Percentiles rank a stretch among this genome's conserved stretches.
Conservation (phyloP, 2,329 filamentous ascomycete genomes). For the Macrophomina phaseolina region DNA sequence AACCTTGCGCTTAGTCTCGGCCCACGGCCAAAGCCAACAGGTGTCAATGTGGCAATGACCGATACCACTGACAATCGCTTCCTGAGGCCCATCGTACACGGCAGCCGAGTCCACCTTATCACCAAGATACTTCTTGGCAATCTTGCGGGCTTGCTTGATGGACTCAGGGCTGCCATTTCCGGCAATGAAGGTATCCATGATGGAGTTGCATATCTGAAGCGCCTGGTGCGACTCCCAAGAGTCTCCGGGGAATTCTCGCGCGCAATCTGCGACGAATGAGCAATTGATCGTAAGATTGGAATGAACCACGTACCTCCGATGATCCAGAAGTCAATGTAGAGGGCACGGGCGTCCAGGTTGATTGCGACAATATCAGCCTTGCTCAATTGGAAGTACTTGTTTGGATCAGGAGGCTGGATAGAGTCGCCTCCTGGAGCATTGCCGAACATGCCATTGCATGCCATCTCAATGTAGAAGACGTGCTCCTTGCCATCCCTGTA, state of each 20-base stretch:
- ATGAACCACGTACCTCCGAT: conserved; percentile 60
- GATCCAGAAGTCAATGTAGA: conserved; percentile 95
- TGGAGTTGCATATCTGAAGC: conserved; percentile 79
- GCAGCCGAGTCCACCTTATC: conserved; percentile 79
- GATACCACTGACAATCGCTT: conserved; percentile 82
- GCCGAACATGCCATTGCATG: conserved; percentile 98
- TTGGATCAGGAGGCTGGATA: conserved; percentile 87
- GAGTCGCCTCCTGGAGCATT: conserved; percentile 83
- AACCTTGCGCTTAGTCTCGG: conserved; percentile 95
- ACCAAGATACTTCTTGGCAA: conserved; percentile 83
- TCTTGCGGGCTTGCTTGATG: conserved; percentile 78
- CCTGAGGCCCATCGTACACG: conserved; percentile 78
- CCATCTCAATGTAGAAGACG: conserved; percentile 95
- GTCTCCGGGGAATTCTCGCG: conserved; percentile 85
- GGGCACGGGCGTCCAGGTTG: conserved; percentile 80
- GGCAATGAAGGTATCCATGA: conserved; percentile 88
- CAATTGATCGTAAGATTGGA: background rate
- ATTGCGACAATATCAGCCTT: conserved; percentile 88
- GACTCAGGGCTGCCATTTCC: conserved; percentile 74
- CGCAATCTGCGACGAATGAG: conserved; percentile 41
- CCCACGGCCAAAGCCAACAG: conserved; percentile 98
- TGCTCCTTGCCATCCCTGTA: conserved; percentile 88
- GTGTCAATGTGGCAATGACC: conserved; percentile 98
- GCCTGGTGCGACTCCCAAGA: conserved; percentile 90
- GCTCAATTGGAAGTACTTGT: conserved; percentile 77